Base-by-base conservation (phyloP, 2,329 filamentous ascomycete genomes). In the Arthroderma sp. region DNA sequence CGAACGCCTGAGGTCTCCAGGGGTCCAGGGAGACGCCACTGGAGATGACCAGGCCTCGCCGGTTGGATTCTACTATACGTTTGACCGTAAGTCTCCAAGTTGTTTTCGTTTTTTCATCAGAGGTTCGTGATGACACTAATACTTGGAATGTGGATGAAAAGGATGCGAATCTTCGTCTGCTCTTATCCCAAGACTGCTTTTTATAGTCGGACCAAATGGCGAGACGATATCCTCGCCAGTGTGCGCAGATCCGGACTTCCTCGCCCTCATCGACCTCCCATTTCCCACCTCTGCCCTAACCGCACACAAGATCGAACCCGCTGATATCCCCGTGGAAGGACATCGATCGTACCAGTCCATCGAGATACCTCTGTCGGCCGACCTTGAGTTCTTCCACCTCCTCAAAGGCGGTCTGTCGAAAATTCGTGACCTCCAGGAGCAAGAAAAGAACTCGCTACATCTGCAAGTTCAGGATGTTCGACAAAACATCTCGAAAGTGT, bases 341-440 rank as follows among this genome's bases (percentile, higher is more conserved):
- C 1, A 22, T 22, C 15, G 15, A 22, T 22, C 15, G 15, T 44
- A 36, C 39, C 36, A 66, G 27, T 63, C 62, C 47, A 69, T 93
- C n/a, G 80, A 88, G 58, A 75, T 94, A 5, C 82, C 85, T 11
- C 67, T 94, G 2, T 77, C 77, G 1, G 85, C 85, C 27, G 85
- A 91, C 55, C 72, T 74, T 15, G 77, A 87, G 57, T 94, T 94
- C 61, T 93, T 94, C 61, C 73, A 77, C 29, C 76, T 83, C 36
- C 72, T 94, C 5, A 78, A 83, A 54, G 74, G 70, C 37, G 83
- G 89, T 57, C 73, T 93, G 10, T 73, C 72, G 22, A 74, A 75
- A 38, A 68, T 94, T 3, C 83, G 85, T 50, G 67, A 68, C 0
- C 67, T 93, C 3, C 83, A 88, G 50, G 67, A 70, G 33, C 65